Conservation (phyloP, 2,329 filamentous ascomycete species). For the Trichoderma koningiopsis region DNA sequence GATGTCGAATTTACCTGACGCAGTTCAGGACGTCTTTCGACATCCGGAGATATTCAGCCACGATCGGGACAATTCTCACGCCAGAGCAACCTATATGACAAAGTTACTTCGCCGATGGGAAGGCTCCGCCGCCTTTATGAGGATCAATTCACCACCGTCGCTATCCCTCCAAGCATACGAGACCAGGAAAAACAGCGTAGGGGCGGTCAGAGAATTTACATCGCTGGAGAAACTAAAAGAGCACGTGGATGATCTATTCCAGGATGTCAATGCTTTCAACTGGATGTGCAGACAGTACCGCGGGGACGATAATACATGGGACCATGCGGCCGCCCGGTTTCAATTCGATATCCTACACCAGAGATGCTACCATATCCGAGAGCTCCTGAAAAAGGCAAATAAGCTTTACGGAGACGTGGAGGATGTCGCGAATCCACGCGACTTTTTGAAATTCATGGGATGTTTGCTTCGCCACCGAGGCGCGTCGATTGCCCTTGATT, state of each 20-base stretch:
- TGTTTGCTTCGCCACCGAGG: conserved; percentile 26
- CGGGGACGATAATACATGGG: conserved; percentile 29
- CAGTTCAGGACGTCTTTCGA: conserved; percentile 27
- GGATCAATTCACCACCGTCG: conserved; percentile 29
- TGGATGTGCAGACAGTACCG: conserved; percentile 29
- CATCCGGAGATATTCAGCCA: conserved; percentile 29
- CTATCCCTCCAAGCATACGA: conserved; percentile 29
- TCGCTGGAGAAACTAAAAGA: conserved; percentile 29
- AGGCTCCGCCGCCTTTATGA: conserved; percentile 29
- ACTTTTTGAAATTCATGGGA: conserved; percentile 21
- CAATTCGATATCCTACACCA: conserved; percentile 30
- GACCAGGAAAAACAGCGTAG: conserved; percentile 25
- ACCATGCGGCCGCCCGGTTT: conserved; percentile 24
- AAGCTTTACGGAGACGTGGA: conserved; percentile 3
- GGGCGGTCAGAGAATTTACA: conserved; percentile 23
- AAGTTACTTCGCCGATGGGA: conserved; percentile 32
- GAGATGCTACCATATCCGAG: conserved; percentile 24
- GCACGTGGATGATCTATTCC: conserved; percentile 31
- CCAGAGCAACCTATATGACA: conserved; percentile 31
- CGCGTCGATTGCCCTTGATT: conserved; percentile 17
- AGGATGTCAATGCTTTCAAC: conserved; percentile 31
- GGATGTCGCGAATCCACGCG: neutral
- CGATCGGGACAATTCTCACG: conserved; percentile 24
- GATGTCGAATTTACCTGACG: conserved; percentile 35
- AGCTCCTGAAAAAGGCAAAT: conserved; percentile 25